Evolutionary conservation across 768 basidiomycete genomes (phyloP).

Genomic region (Naematelia encephala): DNA sequence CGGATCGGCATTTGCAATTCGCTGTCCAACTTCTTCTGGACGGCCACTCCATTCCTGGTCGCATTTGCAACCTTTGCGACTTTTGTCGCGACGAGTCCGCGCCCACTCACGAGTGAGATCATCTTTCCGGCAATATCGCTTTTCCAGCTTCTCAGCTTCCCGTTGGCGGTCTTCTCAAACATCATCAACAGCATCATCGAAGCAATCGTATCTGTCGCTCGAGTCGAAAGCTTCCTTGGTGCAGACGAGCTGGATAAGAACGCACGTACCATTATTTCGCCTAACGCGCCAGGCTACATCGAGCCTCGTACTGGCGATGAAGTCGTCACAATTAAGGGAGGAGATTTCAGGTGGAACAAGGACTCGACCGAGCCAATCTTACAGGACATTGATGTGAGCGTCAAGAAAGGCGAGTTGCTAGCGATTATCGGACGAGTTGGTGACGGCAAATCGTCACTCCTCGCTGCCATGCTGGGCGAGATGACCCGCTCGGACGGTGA

Average conservation of each 20-base stretch:
- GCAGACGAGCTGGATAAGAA: constrained; percentile 78
- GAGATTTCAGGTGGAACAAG: constrained; percentile 73
- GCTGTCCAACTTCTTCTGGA: constrained; percentile 54
- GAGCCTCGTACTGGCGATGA: constrained; percentile 51
- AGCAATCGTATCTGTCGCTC: constrained; percentile 75
- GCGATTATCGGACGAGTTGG: constrained; percentile 87
- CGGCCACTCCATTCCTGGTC: constrained; percentile 48
- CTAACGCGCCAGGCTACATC: constrained; percentile 30
- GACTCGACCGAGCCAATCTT: constrained; percentile 59
- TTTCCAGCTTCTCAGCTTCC: constrained; percentile 47
- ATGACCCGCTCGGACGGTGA: constrained; percentile 75
- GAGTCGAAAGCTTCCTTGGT: constrained; percentile 69
- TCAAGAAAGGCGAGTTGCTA: constrained; percentile 78
- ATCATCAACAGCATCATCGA: constrained; percentile 68
- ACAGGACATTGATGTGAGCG: constrained; percentile 69
- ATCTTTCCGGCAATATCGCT: constrained; percentile 91
- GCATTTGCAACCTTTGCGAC: constrained; percentile 51
- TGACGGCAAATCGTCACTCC: constrained; percentile 65
- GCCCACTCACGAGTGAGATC: constrained; percentile 77
- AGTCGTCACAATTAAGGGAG: constrained; percentile 68
- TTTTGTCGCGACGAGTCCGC: constrained; percentile 50
- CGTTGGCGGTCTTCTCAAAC: constrained; percentile 50
- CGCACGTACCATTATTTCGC: constrained; percentile 61
- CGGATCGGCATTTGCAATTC: constrained; percentile 71
- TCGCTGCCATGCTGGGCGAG: constrained; percentile 74